These are phyloP conservation scores for Psilocybe cyanescens DNA, from an alignment of 768 basidiomycete genomes.

Conservation along the genomic window DNA sequence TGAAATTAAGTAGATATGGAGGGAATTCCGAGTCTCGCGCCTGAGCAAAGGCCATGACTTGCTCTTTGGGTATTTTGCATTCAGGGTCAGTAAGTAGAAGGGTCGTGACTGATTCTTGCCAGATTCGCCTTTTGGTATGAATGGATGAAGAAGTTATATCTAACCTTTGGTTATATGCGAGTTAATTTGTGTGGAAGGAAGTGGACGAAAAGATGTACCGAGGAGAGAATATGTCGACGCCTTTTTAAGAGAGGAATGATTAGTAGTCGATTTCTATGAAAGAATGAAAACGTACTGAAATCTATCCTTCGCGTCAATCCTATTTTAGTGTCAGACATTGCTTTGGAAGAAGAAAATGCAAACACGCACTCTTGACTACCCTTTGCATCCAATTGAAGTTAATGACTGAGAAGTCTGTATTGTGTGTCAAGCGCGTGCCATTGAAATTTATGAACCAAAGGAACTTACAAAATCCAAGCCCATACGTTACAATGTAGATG, in stretches of 20 bases:
- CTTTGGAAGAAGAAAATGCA: background rate
- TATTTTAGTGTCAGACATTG: slow-evolving; percentile 26
- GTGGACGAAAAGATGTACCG: slow-evolving; percentile 39
- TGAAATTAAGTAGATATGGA: slow-evolving; percentile 70
- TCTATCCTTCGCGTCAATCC: slow-evolving; percentile 68
- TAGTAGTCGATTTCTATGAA: background rate
- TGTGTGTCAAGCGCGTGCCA: slow-evolving; percentile 4
- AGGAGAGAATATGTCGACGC: slow-evolving; percentile 83
- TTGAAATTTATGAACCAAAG: background rate
- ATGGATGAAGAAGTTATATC: slow-evolving; percentile 58
- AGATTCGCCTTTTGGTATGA: slow-evolving; percentile 72
- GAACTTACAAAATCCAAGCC: slow-evolving; percentile 62
- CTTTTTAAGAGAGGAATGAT: slow-evolving; percentile 32
- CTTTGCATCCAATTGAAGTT: slow-evolving; percentile 53
- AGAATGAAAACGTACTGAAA: slow-evolving; percentile 57
- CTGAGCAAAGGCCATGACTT: slow-evolving; percentile 63
- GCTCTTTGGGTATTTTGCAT: slow-evolving; percentile 59
- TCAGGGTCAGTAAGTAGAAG: slow-evolving; percentile 64
- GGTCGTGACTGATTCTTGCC: slow-evolving; percentile 77
- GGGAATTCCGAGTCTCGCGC: slow-evolving; percentile 60
- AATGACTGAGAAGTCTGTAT: slow-evolving; percentile 66
- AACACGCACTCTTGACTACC: slow-evolving; percentile 60
- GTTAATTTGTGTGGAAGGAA: background rate
- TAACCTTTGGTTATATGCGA: slow-evolving; percentile 40
- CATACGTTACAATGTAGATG: slow-evolving; percentile 64